Evolutionary conservation across 352 stramenopile genomes (phyloP).

Genomic region (Phytopythium helicoides): DNA sequence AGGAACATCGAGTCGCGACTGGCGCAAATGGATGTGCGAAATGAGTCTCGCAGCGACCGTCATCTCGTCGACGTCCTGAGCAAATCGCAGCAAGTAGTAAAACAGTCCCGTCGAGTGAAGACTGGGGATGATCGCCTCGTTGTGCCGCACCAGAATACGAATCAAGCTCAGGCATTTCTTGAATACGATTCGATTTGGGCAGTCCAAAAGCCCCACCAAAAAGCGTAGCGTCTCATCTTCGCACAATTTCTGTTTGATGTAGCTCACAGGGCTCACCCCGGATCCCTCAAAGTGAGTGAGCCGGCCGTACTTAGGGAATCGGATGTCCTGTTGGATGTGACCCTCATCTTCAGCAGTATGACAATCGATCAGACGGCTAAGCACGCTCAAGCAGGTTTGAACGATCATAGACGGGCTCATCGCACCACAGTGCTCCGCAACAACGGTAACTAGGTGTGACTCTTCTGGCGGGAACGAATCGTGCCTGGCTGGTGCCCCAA

Average conservation of each 20-base stretch:
- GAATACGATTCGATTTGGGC: slow-evolving; percentile 81
- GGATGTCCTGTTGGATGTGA: slow-evolving; percentile 71
- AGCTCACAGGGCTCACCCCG: slow-evolving; percentile 69
- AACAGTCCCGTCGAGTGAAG: slow-evolving; percentile 84
- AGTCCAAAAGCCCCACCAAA: slow-evolving; percentile 75
- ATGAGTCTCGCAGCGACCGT: slow-evolving; percentile 73
- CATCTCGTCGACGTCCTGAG: slow-evolving; percentile 84
- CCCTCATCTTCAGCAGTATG: slow-evolving; percentile 82
- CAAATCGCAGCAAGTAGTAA: slow-evolving; percentile 83
- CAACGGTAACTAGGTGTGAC: slow-evolving; percentile 59
- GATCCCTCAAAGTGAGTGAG: slow-evolving; percentile 83
- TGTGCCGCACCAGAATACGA: slow-evolving; percentile 78
- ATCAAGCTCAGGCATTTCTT: slow-evolving; percentile 83
- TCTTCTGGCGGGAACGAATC: slow-evolving; percentile 37
- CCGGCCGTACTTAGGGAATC: slow-evolving; percentile 75
- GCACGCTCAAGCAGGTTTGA: slow-evolving; percentile 82
- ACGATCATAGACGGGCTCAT: slow-evolving; percentile 89
- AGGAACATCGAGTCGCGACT: slow-evolving; percentile 59
- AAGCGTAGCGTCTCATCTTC: slow-evolving; percentile 79
- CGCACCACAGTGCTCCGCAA: slow-evolving; percentile 69
- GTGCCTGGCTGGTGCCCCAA: slow-evolving; percentile 19
- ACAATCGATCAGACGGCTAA: slow-evolving; percentile 81
- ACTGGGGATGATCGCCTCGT: slow-evolving; percentile 80
- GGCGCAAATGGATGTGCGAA: slow-evolving; percentile 78
- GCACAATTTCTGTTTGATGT: slow-evolving; percentile 73